phyloP scores from a whole-genome alignment of 2,329 filamentous ascomycete species.

The Pseudogymnoascus sp. region DNA sequence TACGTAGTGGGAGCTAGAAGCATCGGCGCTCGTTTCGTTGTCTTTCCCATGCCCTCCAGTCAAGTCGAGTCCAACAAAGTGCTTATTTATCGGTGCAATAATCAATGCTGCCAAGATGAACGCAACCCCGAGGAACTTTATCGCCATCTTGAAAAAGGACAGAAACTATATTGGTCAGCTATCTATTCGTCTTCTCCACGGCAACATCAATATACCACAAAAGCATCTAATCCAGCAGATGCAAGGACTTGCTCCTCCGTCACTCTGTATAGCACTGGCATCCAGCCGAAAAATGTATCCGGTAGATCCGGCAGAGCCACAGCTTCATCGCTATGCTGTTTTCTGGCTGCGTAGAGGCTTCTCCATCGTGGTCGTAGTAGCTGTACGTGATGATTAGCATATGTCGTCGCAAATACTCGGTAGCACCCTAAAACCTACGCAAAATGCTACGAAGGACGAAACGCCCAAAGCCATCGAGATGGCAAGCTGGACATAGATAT shows the following conservation, averaged over 20 bases:
- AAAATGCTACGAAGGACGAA: constrained; percentile 67
- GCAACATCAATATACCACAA: constrained; percentile 53
- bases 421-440: constrained; percentile 40
- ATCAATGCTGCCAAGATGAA: constrained; percentile 74
- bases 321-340: constrained; percentile 56
- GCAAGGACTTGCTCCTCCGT: constrained; percentile 83
- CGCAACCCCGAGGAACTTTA: constrained; percentile 70
- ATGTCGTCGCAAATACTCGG: neutral
- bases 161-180: constrained; percentile 52
- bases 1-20: neutral
- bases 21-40: neutral
- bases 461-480: constrained; percentile 64
- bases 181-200: neutral
- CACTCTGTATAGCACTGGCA: constrained; percentile 73
- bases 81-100: constrained; percentile 76
- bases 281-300: constrained; percentile 86
- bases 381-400: constrained; percentile 38
- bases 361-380: constrained; percentile 86
- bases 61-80: constrained; percentile 39
- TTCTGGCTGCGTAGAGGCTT: constrained; percentile 79
- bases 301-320: constrained; percentile 67
- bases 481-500: constrained; percentile 53
- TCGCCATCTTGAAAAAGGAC: constrained; percentile 91
- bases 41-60: neutral
- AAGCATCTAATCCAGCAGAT: constrained; percentile 89